These are phyloP conservation scores for Lactuca saligna DNA, from an alignment of 129 eudicot genomes.

Conservation along the genomic window DNA sequence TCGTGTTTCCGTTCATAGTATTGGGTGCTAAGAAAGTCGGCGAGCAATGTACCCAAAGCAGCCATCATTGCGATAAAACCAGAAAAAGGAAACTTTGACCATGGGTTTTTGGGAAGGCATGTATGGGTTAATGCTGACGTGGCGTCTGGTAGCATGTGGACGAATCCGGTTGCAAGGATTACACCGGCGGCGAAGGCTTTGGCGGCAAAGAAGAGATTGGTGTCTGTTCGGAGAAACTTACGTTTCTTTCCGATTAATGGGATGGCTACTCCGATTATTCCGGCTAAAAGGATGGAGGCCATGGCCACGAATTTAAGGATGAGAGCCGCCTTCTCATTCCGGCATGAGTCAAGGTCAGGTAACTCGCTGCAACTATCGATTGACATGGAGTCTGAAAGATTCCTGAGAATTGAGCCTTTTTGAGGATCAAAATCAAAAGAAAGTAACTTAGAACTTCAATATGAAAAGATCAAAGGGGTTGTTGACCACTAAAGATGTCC, in stretches of 20 bases:
- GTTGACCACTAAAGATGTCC: not conserved
- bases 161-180: constrained; percentile 89
- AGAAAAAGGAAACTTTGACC: constrained; percentile 88
- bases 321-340: constrained; percentile 56
- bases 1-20: constrained; percentile 81
- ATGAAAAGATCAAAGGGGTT: not conserved
- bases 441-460: constrained; percentile 15
- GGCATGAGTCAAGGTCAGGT: constrained; percentile 48
- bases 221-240: constrained; percentile 64
- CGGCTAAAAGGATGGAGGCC: constrained; percentile 60
- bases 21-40: constrained; percentile 82
- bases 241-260: constrained; percentile 73
- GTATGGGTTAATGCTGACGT: constrained; percentile 54
- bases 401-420: constrained; percentile 47
- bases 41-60: constrained; percentile 70
- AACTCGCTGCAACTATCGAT: constrained; percentile 42
- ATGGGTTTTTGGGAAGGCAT: constrained; percentile 69
- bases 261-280: constrained; percentile 68
- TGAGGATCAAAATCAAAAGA: constrained; percentile 23
- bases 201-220: constrained; percentile 69
- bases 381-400: constrained; percentile 59
- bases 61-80: constrained; percentile 91
- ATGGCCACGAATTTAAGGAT: constrained; percentile 61
- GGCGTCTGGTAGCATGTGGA: constrained; percentile 92
- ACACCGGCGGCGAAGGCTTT: constrained; percentile 97